Conservation (phyloP, 768 basidiomycete genomes). For the Mycena rebaudengoi region DNA sequence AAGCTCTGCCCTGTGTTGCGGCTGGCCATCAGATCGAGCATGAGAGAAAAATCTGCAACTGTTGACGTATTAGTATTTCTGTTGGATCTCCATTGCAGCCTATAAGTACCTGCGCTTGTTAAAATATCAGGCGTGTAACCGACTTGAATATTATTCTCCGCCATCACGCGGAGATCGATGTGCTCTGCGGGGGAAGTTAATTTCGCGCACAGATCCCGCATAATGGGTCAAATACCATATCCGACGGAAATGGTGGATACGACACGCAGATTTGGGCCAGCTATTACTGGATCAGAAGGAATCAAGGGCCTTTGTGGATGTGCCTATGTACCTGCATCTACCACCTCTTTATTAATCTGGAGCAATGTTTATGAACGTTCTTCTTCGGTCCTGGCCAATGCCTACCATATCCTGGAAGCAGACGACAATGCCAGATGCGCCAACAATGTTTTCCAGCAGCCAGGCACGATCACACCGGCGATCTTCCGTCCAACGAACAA, state of each 20-base stretch:
- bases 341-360: constrained; percentile 77
- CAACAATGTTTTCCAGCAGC: constrained; percentile 77
- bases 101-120: constrained; percentile 78
- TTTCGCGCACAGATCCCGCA: background rate
- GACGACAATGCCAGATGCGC: constrained; percentile 68
- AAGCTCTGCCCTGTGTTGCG: too few relatives aligned
- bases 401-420: constrained; percentile 78
- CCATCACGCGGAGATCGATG: constrained; percentile 67
- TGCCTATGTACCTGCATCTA: constrained; percentile 58
- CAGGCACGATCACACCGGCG: constrained; percentile 66
- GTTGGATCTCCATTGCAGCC: background rate
- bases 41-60: constrained; percentile 92
- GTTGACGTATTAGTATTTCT: background rate
- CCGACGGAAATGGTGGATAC: constrained; percentile 95
- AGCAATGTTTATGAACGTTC: constrained; percentile 20
- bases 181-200: constrained; percentile 67
- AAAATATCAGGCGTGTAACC: constrained; percentile 96
- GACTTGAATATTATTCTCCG: constrained; percentile 69
- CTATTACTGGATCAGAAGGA: constrained; percentile 41
- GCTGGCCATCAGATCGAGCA: constrained; percentile 94
- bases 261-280: constrained; percentile 79
- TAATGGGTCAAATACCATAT: constrained; percentile 57
- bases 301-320: background rate
- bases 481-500: constrained; percentile 61
- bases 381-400: background rate